phyloP scores from a whole-genome alignment of 345 rosid genomes.

The Hirschfeldia incana region DNA sequence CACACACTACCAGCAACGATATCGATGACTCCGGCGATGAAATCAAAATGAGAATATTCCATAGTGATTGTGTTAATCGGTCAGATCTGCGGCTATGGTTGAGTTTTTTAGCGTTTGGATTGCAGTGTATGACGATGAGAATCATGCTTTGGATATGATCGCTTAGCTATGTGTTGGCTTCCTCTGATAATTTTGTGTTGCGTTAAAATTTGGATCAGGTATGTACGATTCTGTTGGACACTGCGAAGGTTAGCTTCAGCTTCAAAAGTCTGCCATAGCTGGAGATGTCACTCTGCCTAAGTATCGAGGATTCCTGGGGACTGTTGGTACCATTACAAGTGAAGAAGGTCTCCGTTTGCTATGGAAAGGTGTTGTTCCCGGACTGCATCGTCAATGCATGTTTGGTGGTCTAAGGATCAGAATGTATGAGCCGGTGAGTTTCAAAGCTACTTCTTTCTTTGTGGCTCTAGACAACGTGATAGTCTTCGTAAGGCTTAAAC shows the following conservation, averaged over 20 bases:
- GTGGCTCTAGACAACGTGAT: no score
- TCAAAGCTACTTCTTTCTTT: no score
- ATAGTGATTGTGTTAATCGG: not conserved
- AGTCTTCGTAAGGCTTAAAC: no score
- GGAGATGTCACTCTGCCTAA: conserved; percentile 71
- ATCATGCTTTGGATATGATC: not conserved
- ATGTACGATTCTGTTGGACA: conserved; percentile 93
- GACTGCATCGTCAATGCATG: conserved; percentile 92
- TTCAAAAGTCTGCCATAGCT: conserved; percentile 65
- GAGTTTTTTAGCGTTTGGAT: not conserved
- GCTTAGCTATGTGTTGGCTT: no score
- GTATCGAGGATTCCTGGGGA: conserved; percentile 87
- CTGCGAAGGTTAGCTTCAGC: conserved; percentile 99
- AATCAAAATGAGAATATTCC: not conserved
- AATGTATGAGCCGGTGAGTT: no score
- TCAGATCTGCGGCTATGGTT: conserved; percentile 24
- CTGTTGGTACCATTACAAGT: conserved; percentile 84
- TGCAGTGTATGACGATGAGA: not conserved
- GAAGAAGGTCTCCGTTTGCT: conserved; percentile 91
- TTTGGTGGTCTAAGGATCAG: conserved; percentile 84
- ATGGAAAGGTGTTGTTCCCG: conserved; percentile 96
- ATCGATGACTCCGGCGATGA: no score
- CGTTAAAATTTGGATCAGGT: conserved; percentile 45
- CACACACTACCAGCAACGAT: no score
- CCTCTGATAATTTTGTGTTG: no score